Base-by-base conservation (phyloP, 768 basidiomycete species). In the Lentinula detonsa region DNA sequence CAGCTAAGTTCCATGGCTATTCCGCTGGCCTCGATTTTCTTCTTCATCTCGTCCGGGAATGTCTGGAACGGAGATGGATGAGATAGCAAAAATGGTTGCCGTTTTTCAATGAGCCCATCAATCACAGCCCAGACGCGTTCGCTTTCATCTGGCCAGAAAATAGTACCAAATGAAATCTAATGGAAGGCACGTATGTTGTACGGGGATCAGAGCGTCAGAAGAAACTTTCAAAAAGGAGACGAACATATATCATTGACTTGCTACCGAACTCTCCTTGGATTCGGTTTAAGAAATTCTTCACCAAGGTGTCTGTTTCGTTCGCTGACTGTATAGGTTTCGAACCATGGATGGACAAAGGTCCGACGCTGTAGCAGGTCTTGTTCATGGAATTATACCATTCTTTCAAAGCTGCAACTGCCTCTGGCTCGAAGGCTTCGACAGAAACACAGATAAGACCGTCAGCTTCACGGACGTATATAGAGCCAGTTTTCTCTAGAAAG, bases 371-470 rank as follows among this genome's bases (percentile, higher is more conserved):
- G 21, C 66, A 49, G 1, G 55, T 23, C 45, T 68, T 64, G 7
- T 42, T 15, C 49, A 57, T 40, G 1, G 39, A 57, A 21, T 62
- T 15, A 11, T 63, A 54, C 69, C 69, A 68, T 6, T 35, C 23
- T 15, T 61, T 40, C 0, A 65, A 31, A 8, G 67, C 65, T 18
- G 61, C 53, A 9, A 67, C 42, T n/a, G 63, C 60, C 11, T 43
- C 61, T 15, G 48, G 46, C 21, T 70, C 69, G 31, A 67, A 68
- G 1, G 62, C 62, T 23, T 52, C 42, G 18, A 50, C 59, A 8
- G 69, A 63, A 4, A 58, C 59, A 50, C 56, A 57, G 7, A 67
- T n/a, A 1, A 66, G 34, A 5, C 64, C 69, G 52, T 68, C 63
- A 48, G 37, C 39, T 35, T 49, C 49, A 23, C 49, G 50, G 5